Base-by-base conservation (phyloP, 2,329 filamentous ascomycete genomes). In the Cercospora nicotianae region DNA sequence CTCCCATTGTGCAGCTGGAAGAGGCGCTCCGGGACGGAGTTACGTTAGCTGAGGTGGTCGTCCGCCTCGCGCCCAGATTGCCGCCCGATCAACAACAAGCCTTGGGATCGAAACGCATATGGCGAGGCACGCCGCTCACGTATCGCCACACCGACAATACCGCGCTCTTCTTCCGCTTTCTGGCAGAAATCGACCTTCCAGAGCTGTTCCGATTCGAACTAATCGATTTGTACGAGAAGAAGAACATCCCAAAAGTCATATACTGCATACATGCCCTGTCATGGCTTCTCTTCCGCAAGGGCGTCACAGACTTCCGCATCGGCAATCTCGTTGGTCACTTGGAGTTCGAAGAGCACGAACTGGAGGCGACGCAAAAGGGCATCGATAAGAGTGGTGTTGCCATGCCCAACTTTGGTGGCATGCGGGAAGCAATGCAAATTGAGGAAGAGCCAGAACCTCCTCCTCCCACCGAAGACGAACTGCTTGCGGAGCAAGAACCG, bases 241-340 rank as follows among this genome's bases (percentile, higher is more conserved):
- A 99, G 82, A 99, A 99, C 75, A 96, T 98, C 1, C 95, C 95
- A 3, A 99, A 98, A 80, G 96, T 98, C 77, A 99, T 99, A 70
- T 96, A 99, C 82, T 99, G 95, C 78, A 95, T 99, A 63, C 95
- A 99, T 76, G 95, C 95, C 0, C 84, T 99, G 18, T 98, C 94
- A 78, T 99, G 94, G 93, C 85, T 99, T n/a, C 85, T 99, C 10
- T 97, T 92, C 80, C 90, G 95, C 60, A 95, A 97, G 79, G 94
- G 95, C 1, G 93, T 98, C 70, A 91, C 98, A 45, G 91, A 94
- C 76, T 98, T 99, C 79, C 90, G 94, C 8, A 99, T 99, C 76
- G 95, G 94, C 16, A 99, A 99, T 75, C 85, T 99, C 53, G 93
- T 99, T 65, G 95, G 95, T 36, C 94, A 99, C 77, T 87, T 99